Evolutionary conservation across 345 rosid species (phyloP), one percentile per base, ranked within the genome.

Genomic region (Leavenworthia alabamica): DNA sequence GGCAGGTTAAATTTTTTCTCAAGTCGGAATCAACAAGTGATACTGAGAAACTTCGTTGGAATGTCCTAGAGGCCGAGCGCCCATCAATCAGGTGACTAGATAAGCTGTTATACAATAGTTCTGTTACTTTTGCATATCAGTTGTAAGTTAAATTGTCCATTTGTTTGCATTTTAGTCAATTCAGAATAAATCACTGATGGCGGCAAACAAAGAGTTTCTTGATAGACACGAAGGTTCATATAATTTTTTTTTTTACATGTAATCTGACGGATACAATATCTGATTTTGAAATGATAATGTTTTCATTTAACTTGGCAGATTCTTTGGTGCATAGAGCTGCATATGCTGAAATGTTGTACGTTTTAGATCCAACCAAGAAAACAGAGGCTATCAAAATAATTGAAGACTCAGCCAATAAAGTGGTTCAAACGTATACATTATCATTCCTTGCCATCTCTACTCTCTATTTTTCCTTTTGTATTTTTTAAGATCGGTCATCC

Each of bases 251-350:
- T 24, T 52, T 45, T 55, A 28, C 58, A 54, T 62, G 12, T 19
- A 33, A 19, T 13, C 33, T 17, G 8, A 32, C 24, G 5, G 8
- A 33, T 27, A 23, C 42, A 23, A 2, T 62, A 10, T 32, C 55
- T 27, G 41, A 23, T 47, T 5, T 17, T 41, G 29, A n/a, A 12
- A 1, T 39, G 31, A 5, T 56, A 31, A 47, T 8, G 1, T 56
- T 35, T 73, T 45, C 32, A 19, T 58, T 58, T 28, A 3, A 44
- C 62, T 15, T 41, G 29, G 68, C 84, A 90, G 97, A 74, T 79
- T 90, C 96, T 31, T 81, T 90, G 82, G 80, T 83, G 88, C 97
- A 90, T 75, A 90, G 91, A 73, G 91, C 86, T 32, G 97, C 97
- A 42, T 91, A 75, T 53, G 94, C 97, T 12, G 97, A 90, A 81